Evolutionary conservation across 2,329 filamentous ascomycete species (phyloP).

Genomic region (Stachybotrys elegans): DNA sequence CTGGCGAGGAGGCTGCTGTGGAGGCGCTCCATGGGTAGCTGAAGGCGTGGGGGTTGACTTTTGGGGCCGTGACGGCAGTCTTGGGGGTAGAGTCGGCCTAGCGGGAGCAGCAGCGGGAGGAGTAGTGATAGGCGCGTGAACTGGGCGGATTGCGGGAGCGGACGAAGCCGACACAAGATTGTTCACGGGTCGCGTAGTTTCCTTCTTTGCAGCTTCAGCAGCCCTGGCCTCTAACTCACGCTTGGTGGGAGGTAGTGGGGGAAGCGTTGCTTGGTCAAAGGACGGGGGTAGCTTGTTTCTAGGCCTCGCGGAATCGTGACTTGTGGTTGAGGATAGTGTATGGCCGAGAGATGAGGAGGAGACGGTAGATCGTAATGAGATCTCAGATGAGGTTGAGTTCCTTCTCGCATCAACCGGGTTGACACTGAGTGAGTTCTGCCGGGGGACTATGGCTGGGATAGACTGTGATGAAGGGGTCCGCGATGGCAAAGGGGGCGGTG

Average conservation of each 20-base stretch:
- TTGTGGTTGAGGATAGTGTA: constrained; percentile 42
- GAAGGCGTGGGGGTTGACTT: constrained; percentile 19
- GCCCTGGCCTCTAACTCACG: constrained; percentile 47
- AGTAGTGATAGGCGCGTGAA: constrained; percentile 19
- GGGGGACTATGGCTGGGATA: constrained; percentile 29
- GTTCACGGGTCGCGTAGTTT: constrained; percentile 14
- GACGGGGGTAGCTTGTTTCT: constrained; percentile 50
- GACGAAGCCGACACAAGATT: constrained; percentile 7
- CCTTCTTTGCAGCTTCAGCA: constrained; percentile 23
- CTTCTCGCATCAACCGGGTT: constrained; percentile 36
- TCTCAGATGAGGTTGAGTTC: constrained; percentile 53
- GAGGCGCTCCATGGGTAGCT: constrained; percentile 1
- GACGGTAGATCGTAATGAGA: constrained; percentile 48
- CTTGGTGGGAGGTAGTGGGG: constrained; percentile 50
- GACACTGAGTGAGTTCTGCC: constrained; percentile 40
- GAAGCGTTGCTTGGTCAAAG: constrained; percentile 51
- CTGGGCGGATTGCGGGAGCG: constrained; percentile 21
- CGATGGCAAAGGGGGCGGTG: constrained; percentile 27
- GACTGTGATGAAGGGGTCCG: constrained; percentile 4
- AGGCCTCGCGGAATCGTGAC: constrained; percentile 36
- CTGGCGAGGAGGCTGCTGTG: constrained; percentile 3
- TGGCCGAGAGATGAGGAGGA: constrained; percentile 47
- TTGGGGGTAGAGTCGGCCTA: constrained; percentile 42
- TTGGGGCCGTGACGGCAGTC: constrained; percentile 44
- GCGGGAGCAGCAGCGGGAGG: constrained; percentile 16